Base-by-base conservation (phyloP, 768 basidiomycete species). In the Lactarius hatsudake region DNA sequence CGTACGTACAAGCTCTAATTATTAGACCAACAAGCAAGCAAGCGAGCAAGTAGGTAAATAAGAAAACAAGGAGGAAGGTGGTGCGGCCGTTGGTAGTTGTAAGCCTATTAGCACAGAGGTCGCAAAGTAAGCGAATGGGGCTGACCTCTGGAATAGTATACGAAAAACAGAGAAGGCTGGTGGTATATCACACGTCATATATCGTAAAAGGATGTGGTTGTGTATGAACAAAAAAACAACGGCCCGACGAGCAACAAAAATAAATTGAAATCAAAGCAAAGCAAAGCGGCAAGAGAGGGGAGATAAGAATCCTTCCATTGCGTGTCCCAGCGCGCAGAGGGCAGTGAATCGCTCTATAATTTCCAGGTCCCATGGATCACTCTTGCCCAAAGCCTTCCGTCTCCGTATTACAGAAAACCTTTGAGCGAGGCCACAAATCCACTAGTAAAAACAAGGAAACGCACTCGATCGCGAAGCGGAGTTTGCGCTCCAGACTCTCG, bases 391-490 rank as follows among this genome's bases (percentile, higher is more conserved):
- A 90, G 20, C 89, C 89, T 81, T 90, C 89, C 55, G 89, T 90
- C 78, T 90, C 89, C 77, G 89, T 90, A 73, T 38, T 28, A n/a
- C 43, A 18, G 13, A 12, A 53, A 30, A 34, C 8, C 15, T 13
- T 1, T n/a, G 26, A 53, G 51, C 23, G 5, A 20, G 12, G 0
- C 30, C 34, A 60, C 32, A 38, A 32, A 68, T 20, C 65, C 62
- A 63, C 36, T 38, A 12, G 0, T 13, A 64, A 43, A 38, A 59
- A 13, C 1, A 38, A 38, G 36, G 64, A 48, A 30, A 82, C 89
- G 65, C 71, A 91, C 87, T 94, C 92, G 45, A 94, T 90, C 26
- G 92, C 92, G 74, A 87, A 90, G 51, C 88, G 84, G 59, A 97
- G 75, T 77, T 94, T 95, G 75, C 87, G 87, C 76, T 96, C 94